phyloP scores from a whole-genome alignment of 805 yeast species.

The Candida methanosorbosa region DNA sequence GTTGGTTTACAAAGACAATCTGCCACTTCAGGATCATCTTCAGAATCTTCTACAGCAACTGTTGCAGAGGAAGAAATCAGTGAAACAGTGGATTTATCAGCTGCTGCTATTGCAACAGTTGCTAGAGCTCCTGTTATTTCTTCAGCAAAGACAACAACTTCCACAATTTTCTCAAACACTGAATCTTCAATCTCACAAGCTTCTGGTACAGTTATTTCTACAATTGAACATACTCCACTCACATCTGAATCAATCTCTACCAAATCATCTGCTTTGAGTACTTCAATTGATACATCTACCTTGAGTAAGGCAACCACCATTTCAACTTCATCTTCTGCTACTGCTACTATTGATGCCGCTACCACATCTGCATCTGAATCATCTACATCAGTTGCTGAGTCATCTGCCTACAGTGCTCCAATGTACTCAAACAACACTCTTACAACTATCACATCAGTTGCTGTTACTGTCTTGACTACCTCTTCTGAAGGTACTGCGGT shows the following conservation, averaged over 20 bases:
- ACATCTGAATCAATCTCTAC: constrained; percentile 1
- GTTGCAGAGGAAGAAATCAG: background rate
- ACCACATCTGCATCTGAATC: background rate
- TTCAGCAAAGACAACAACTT: constrained; percentile 6
- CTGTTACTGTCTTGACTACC: background rate
- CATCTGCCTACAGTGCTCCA: background rate
- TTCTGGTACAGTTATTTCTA: constrained; percentile 6
- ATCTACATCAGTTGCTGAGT: background rate
- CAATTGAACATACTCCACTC: constrained; percentile 1
- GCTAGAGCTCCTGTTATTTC: constrained; percentile 2
- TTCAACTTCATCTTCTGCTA: background rate
- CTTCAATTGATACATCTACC: constrained; percentile 17
- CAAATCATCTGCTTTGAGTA: constrained; percentile 13
- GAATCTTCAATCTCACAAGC: constrained; percentile 1
- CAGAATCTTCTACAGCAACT: background rate
- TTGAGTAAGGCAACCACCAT: constrained; percentile 13
- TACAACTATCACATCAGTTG: background rate
- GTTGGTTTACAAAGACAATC: constrained; percentile 5
- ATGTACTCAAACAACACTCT: constrained; percentile 4
- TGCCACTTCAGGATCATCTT: constrained; percentile 1
- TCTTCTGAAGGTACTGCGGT: background rate
- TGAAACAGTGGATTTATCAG: too few species aligned
- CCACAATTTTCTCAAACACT: constrained; percentile 2
- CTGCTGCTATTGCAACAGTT: background rate
- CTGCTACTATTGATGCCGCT: background rate